Percentiles rank a stretch among this genome's conserved stretches.
Evolutionary conservation across 306 rosid genomes (phyloP).

Genomic region (Ammopiptanthus mongolicus): DNA sequence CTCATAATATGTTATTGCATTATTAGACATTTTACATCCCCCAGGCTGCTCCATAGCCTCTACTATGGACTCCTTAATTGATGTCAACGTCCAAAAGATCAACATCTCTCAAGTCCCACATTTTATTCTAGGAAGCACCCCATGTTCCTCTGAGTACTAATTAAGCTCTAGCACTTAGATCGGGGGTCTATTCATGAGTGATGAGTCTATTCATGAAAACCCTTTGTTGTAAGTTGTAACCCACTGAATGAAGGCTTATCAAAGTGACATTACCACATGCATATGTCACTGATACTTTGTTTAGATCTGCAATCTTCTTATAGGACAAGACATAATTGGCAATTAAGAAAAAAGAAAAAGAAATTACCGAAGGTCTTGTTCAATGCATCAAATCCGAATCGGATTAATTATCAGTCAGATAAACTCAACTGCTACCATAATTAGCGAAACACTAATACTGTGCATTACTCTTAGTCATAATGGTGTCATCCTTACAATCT

Average conservation of each 20-base stretch:
- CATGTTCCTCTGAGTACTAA: conserved; percentile 25
- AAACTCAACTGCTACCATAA: conserved; percentile 7
- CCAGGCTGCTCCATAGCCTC: not conserved
- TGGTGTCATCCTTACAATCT: not conserved
- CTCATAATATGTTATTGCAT: conserved; percentile 1
- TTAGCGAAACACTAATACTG: not conserved
- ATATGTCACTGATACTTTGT: not conserved
- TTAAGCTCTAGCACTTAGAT: not conserved
- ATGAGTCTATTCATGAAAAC: not conserved
- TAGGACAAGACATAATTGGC: not conserved
- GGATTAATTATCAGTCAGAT: not conserved
- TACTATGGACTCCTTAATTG: conserved; percentile 12
- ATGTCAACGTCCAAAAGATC: conserved; percentile 23
- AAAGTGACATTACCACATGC: conserved; percentile 26
- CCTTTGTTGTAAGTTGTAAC: not conserved
- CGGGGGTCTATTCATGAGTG: conserved; percentile 13
- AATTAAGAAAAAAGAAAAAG: not conserved
- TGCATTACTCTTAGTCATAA: not conserved
- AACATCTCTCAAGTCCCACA: conserved; percentile 25
- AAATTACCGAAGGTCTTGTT: not conserved
- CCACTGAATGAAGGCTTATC: conserved; percentile 10
- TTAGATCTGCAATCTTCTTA: not conserved
- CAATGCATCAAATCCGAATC: conserved; percentile 10
- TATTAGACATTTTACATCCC: conserved; percentile 25
- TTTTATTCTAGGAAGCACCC: conserved; percentile 35